These are phyloP conservation scores for Pouteria campechiana DNA, from an alignment of 179 eudicot genomes.

Conservation along the genomic window DNA sequence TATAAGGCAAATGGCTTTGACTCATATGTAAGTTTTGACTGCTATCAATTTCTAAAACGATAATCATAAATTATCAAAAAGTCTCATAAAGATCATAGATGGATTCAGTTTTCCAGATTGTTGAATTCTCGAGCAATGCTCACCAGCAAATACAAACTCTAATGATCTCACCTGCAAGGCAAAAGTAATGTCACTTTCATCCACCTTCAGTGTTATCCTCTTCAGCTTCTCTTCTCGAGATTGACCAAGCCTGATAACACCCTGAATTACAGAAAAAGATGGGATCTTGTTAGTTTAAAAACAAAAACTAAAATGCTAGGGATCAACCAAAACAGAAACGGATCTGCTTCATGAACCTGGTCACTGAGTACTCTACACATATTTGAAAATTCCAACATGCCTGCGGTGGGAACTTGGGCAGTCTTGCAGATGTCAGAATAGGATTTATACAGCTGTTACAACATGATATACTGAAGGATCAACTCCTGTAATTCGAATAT, in stretches of 20 bases:
- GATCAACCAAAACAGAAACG: neutral
- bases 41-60: too few relatives aligned
- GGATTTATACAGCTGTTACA: conserved; percentile 55
- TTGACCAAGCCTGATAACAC: conserved; percentile 60
- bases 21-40: too few relatives aligned
- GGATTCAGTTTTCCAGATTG: neutral
- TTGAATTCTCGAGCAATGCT: too few relatives aligned
- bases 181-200: conserved; percentile 72
- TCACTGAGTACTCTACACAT: conserved; percentile 89
- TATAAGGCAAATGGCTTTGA: too few relatives aligned
- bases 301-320: neutral
- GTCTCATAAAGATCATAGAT: neutral
- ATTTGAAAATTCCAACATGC: conserved; percentile 60
- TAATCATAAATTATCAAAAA: neutral
- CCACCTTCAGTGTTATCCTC: conserved; percentile 55
- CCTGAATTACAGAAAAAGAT: conserved; percentile 29
- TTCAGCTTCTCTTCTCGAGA: conserved; percentile 61
- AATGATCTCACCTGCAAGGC: conserved; percentile 60
- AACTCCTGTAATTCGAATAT: conserved; percentile 1
- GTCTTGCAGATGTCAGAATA: conserved; percentile 72
- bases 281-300: neutral
- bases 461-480: conserved; percentile 1
- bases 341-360: conserved; percentile 35
- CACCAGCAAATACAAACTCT: too few relatives aligned
- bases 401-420: conserved; percentile 44